phyloP scores from a whole-genome alignment of 805 yeast genomes.

The Sugiyamaella chiloensis region DNA sequence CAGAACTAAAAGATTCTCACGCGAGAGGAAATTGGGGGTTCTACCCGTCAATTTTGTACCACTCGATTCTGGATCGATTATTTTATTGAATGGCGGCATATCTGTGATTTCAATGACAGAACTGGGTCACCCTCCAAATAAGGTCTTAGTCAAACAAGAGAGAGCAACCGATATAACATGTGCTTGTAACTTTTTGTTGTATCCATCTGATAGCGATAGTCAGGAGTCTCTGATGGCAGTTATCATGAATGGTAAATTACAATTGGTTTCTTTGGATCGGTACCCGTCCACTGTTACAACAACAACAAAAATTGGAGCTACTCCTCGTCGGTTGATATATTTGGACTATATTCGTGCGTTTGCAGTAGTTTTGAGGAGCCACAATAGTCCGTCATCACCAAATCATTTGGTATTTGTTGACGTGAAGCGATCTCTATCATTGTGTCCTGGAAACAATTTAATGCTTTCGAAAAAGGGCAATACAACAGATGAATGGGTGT shows the following conservation, averaged over 20 bases:
- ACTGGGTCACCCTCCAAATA: constrained; percentile 6
- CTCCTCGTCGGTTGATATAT: constrained; percentile 19
- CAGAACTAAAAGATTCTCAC: no score
- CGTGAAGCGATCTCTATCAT: background rate
- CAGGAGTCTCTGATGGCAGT: constrained; percentile 7
- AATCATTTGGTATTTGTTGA: constrained; percentile 16
- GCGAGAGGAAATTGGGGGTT: background rate
- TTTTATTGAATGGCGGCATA: constrained; percentile 1
- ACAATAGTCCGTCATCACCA: background rate
- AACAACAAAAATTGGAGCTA: constrained; percentile 7
- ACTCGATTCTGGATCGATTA: background rate
- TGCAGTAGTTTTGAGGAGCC: constrained; percentile 15
- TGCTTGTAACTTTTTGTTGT: constrained; percentile 3
- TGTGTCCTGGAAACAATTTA: background rate
- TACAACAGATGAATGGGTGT: background rate
- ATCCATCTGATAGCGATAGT: background rate
- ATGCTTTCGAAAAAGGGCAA: background rate
- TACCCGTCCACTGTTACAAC: constrained; percentile 7
- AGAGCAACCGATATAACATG: constrained; percentile 1
- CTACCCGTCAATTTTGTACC: background rate
- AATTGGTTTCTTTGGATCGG: constrained; percentile 11
- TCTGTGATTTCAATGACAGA: background rate
- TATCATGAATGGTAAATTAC: constrained; percentile 13
- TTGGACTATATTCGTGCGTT: constrained; percentile 15
- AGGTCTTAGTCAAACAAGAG: constrained; percentile 2